phyloP scores from a whole-genome alignment of 495 filamentous ascomycete genomes.

The Barbatosphaeria neglecta region DNA sequence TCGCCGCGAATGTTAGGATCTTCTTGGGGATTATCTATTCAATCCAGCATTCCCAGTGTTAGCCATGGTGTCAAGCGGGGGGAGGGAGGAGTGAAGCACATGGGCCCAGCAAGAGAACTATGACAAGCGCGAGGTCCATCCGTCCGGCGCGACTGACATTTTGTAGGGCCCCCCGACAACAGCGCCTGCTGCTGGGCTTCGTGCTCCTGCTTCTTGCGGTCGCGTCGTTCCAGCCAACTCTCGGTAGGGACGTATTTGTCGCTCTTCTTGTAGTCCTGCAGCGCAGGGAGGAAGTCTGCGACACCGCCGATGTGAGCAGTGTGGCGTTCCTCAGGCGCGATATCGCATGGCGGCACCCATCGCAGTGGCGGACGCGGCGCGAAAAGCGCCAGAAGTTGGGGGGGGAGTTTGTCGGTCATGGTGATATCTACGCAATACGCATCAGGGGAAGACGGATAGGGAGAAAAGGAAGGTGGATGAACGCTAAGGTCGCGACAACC shows the following conservation, averaged over 20 bases:
- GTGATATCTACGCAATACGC: constrained; percentile 5
- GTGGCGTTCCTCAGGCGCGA: constrained; percentile 69
- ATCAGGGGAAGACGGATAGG: background rate
- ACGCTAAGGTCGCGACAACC: too few species aligned
- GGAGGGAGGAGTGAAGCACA: background rate
- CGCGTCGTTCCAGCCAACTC: constrained; percentile 79
- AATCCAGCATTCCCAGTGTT: constrained; percentile 5
- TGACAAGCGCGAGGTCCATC: too few species aligned
- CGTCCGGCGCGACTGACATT: constrained; percentile 45
- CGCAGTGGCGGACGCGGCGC: constrained; percentile 83
- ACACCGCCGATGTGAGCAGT: constrained; percentile 62
- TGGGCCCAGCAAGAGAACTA: constrained; percentile 3
- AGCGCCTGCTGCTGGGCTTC: constrained; percentile 50
- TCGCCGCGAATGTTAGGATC: constrained; percentile 84
- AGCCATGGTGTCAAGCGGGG: constrained; percentile 2
- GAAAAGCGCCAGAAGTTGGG: constrained; percentile 86
- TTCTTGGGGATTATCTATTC: constrained; percentile 54
- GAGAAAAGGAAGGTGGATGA: too few species aligned
- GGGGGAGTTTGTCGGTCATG: constrained; percentile 95
- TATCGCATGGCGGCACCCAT: constrained; percentile 74
- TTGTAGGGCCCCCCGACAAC: constrained; percentile 50
- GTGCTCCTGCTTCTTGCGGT: constrained; percentile 70
- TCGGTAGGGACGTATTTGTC: constrained; percentile 75
- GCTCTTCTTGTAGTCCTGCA: constrained; percentile 58
- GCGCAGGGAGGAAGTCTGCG: constrained; percentile 57